Base-by-base conservation (phyloP, 1,284 basidiomycete species). In the Sporisorium graminicola region DNA sequence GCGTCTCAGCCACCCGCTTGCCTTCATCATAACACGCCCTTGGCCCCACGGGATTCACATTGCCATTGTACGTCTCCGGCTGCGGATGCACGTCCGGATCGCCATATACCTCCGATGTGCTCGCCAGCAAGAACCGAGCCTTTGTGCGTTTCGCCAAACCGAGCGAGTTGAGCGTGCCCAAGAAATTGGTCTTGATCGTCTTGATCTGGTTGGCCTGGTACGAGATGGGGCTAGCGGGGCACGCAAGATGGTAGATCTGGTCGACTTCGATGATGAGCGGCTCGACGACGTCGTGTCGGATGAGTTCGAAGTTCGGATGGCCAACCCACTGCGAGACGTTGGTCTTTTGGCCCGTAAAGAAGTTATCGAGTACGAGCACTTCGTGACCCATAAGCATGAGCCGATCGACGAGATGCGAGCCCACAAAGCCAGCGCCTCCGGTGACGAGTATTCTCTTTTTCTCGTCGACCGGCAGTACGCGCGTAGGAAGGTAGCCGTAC, bases 21-120 rank as follows among this genome's bases (percentile, higher is more conserved):
- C 86, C 96, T 88, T 99, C 96, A 83, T 99, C 96, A 86, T 99
- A 99, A 87, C 96, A 98, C 35, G 96, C 95, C 71, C 96, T 92
- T 67, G 94, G 94, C 29, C 96, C 95, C 78, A 95, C 97, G 50
- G 94, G 94, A 88, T 98, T 98, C 83, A 98, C 96, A 86, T 98
- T 92, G 52, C 96, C 80, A 35, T 71, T 68, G 57, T 81, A 80
- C 31, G 65, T 68, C 66, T 97, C 95, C 65, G 89, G 90, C 86
- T 99, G 96, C 43, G 96, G 96, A 87, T 98, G 95, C 54, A 97
- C 94, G 86, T 95, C 93, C 18, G 94, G 95, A 87, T 97, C 94
- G 14, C 95, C 95, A 85, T 98, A 98, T 8, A 98, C 93, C 89
- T 98, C 95, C 91, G 93, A 94, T 27, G 95, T 98, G 73, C 93